phyloP scores from a whole-genome alignment of 2,329 filamentous ascomycete genomes.

The Ophiocordyceps camponoti-rufipedis region DNA sequence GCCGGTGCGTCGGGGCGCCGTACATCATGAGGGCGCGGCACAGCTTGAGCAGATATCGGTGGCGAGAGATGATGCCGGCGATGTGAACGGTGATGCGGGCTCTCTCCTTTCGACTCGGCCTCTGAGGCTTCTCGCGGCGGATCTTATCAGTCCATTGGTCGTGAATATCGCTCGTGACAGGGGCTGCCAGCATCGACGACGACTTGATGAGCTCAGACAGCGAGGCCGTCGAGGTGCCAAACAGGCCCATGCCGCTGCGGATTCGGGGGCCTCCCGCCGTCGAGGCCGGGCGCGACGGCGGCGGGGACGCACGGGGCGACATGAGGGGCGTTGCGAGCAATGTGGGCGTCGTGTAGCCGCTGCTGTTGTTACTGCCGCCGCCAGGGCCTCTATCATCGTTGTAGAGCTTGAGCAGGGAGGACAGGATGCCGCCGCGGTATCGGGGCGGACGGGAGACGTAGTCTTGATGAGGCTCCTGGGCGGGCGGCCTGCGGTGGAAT shows the following conservation, averaged over 20 bases:
- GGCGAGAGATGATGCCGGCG: slow-evolving; percentile 54
- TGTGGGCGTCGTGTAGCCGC: slow-evolving; percentile 22
- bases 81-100: slow-evolving; percentile 37
- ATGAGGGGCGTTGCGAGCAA: slow-evolving; percentile 18
- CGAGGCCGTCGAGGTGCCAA: slow-evolving; percentile 23
- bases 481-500: slow-evolving; percentile 16
- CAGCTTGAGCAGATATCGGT: slow-evolving; percentile 68
- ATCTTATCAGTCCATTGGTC: slow-evolving; percentile 25
- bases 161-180: slow-evolving; percentile 24
- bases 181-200: slow-evolving; percentile 31
- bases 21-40: slow-evolving; percentile 79
- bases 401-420: slow-evolving; percentile 54
- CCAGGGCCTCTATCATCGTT: slow-evolving; percentile 24
- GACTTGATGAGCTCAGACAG: slow-evolving; percentile 34
- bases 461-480: slow-evolving; percentile 23
- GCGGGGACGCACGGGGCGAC: slow-evolving; percentile 23
- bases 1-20: slow-evolving; percentile 74
- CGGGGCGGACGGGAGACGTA: slow-evolving; percentile 49
- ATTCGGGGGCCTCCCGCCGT: slow-evolving; percentile 13
- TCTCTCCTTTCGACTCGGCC: slow-evolving; percentile 18
- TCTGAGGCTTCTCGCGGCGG: slow-evolving; percentile 17
- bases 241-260: slow-evolving; percentile 19
- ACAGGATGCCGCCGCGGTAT: slow-evolving; percentile 57
- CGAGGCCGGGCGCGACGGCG: slow-evolving; percentile 21
- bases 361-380: slow-evolving; percentile 13